Base-by-base conservation (phyloP, 2,329 filamentous ascomycete genomes). In the Ustulina deusta region DNA sequence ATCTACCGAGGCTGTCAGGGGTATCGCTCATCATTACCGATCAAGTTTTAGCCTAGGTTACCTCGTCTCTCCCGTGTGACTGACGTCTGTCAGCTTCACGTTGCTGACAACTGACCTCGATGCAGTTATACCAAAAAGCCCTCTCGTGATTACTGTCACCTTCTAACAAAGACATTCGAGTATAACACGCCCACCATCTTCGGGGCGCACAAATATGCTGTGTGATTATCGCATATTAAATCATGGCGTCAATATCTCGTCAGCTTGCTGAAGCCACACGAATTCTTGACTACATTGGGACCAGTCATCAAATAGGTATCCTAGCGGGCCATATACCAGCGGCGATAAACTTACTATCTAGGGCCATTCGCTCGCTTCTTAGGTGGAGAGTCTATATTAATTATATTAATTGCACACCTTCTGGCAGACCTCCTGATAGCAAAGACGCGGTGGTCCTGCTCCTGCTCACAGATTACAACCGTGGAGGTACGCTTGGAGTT, bases 351-450 rank as follows among this genome's bases (percentile, higher is more conserved):
- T 25, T 36, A 15, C 17, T 52, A 11, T 32, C 2, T n/a, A n/a
- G 17, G 52, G 46, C 66, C 51, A 38, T 58, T 34, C 40, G 48
- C 22, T 59, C 56, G 32, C 29, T 51, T 38, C 48, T 34, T 27
- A 46, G 44, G 38, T 55, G 25, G 38, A 66, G 20, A 40, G 34
- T 51, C 20, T 60, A 63, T 61, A 66, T 69, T 67, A 64, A 67
- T 36, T 69, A 64, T 67, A 70, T 70, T 70, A 68, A 70, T 42
- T 70, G 20, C 68, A 65, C 68, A 69, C 65, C 68, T 68, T 56
- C 27, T 46, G 48, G 15, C 29, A 17, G 48, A 46, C 51, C 59
- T 60, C 36, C 51, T 63, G 60, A 63, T 58, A 48, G 36, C 59
- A n/a, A 57, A 51, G 34, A 36, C n/a, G 20, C 55, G 15, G 17